phyloP scores from a whole-genome alignment of 305 asterid species.

The Solanum hybrid region DNA sequence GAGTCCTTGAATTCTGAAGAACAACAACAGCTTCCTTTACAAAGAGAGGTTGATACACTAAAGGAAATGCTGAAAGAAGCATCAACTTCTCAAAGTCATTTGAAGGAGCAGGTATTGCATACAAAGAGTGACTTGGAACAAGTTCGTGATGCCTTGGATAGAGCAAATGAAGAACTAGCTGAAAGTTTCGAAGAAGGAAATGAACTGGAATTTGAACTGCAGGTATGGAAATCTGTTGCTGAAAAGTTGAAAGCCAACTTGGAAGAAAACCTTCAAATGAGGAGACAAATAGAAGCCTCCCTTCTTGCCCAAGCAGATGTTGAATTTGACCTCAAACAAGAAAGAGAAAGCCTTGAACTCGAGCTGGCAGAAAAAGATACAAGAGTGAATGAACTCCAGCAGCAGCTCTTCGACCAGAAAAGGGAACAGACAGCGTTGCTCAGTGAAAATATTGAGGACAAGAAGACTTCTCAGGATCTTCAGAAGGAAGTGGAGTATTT shows the following conservation, averaged over 20 bases:
- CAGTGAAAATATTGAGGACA: conserved; percentile 6
- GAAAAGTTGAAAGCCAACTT: conserved; percentile 51
- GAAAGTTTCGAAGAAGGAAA: conserved; percentile 54
- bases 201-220: conserved; percentile 64
- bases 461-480: background rate
- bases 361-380: conserved; percentile 48
- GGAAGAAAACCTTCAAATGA: conserved; percentile 44
- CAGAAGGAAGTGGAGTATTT: conserved; percentile 11
- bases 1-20: conserved; percentile 24
- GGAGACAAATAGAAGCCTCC: conserved; percentile 74
- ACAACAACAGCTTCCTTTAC: conserved; percentile 36
- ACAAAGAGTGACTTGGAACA: conserved; percentile 42
- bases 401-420: conserved; percentile 27
- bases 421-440: conserved; percentile 2
- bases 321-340: conserved; percentile 58
- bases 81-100: conserved; percentile 11
- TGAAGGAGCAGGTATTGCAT: conserved; percentile 37
- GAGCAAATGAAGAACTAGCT: conserved; percentile 57
- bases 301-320: conserved; percentile 58
- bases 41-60: conserved; percentile 36
- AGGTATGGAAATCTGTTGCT: conserved; percentile 63
- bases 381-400: conserved; percentile 37
- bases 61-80: conserved; percentile 38
- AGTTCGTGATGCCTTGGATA: conserved; percentile 41
- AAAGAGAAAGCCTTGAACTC: conserved; percentile 38